phyloP scores from a whole-genome alignment of 257 asterid species.

The Solanum etuberosum region DNA sequence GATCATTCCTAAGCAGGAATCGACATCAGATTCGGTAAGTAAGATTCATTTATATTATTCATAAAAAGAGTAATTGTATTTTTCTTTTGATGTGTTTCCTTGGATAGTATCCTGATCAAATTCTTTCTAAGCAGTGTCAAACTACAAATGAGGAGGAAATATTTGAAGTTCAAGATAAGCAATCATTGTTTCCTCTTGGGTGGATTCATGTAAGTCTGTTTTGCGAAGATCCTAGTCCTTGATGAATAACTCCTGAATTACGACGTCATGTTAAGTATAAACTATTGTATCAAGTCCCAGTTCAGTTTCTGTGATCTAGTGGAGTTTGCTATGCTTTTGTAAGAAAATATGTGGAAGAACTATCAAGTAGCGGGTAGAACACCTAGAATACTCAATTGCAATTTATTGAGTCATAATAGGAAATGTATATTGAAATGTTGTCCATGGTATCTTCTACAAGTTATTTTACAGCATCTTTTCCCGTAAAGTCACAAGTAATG shows the following conservation, averaged over 20 bases:
- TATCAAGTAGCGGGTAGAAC: neutral
- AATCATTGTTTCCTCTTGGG: constrained; percentile 73
- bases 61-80: neutral
- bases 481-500: neutral
- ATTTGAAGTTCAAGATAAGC: constrained; percentile 96
- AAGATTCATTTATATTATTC: neutral
- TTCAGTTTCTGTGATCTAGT: neutral
- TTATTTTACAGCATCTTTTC: neutral
- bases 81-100: neutral
- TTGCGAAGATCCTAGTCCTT: neutral
- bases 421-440: neutral
- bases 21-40: constrained; percentile 93
- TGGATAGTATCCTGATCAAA: neutral
- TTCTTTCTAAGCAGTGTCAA: constrained; percentile 60
- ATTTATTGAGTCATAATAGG: neutral
- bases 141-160: constrained; percentile 95
- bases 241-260: neutral
- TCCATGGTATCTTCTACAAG: neutral
- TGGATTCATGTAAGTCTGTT: constrained; percentile 85
- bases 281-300: neutral
- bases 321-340: neutral
- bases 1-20: constrained; percentile 94
- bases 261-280: neutral
- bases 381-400: neutral
- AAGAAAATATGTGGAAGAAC: neutral